phyloP scores from a whole-genome alignment of 345 rosid species.

The Physaria fendleri region DNA sequence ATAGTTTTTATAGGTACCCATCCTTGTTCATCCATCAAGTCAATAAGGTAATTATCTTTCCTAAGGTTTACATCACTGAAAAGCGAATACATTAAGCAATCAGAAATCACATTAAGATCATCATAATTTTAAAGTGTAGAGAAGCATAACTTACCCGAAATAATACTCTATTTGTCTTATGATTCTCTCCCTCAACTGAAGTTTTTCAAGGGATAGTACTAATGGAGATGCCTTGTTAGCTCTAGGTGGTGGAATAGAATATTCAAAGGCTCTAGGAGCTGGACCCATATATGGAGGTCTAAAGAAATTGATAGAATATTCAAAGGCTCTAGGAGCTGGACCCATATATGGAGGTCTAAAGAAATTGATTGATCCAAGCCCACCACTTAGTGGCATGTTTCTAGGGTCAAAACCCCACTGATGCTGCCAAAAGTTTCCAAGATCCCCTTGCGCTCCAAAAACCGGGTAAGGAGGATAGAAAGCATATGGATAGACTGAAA shows the following conservation, averaged over 20 bases:
- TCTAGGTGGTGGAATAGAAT: conserved; percentile 66
- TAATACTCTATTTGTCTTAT: conserved; percentile 82
- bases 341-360: conserved; percentile 54
- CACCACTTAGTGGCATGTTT: conserved; percentile 52
- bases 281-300: no score
- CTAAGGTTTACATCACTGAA: conserved; percentile 85
- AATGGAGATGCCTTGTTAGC: conserved; percentile 45
- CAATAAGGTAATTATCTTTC: conserved; percentile 55
- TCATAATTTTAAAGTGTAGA: no score
- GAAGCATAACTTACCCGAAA: conserved; percentile 66
- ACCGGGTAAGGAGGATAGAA: no score
- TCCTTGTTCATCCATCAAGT: conserved; percentile 91
- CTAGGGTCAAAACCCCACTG: conserved; percentile 54
- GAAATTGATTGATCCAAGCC: conserved; percentile 65
- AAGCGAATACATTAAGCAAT: conserved; percentile 6
- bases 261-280: no score
- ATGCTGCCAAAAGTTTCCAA: conserved; percentile 56
- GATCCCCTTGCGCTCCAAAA: conserved; percentile 67
- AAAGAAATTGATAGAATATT: no score
- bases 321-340: conserved; percentile 66
- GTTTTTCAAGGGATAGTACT: conserved; percentile 42
- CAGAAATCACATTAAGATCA: background rate
- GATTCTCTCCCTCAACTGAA: conserved; percentile 47
- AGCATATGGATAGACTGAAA: no score
- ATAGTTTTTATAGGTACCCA: conserved; percentile 71